Percentiles rank a stretch among this genome's conserved stretches.
These are phyloP conservation scores for Colletotrichum godetiae DNA, from an alignment of 2,329 filamentous ascomycete genomes.

Conservation along the genomic window DNA sequence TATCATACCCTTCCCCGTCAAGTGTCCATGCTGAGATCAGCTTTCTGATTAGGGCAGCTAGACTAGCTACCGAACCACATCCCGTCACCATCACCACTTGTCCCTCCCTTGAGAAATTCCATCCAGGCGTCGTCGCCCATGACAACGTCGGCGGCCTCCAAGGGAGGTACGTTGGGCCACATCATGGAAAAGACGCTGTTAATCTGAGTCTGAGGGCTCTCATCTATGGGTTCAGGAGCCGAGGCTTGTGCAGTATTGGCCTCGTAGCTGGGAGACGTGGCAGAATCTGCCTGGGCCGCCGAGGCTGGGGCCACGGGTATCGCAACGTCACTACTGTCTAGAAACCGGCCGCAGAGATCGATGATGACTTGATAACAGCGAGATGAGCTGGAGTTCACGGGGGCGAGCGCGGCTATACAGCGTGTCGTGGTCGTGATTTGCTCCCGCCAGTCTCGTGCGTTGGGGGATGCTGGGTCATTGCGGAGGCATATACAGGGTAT, in stretches of 20 bases:
- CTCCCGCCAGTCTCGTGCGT: conserved; percentile 51
- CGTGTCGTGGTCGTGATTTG: conserved; percentile 52
- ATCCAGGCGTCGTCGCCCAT: conserved; percentile 53
- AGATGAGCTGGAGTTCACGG: conserved; percentile 52
- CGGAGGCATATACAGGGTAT: conserved; percentile 60
- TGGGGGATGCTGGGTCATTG: conserved; percentile 50
- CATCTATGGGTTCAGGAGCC: conserved; percentile 42
- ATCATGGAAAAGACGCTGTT: conserved; percentile 56
- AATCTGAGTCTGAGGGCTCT: conserved; percentile 55
- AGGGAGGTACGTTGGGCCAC: conserved; percentile 54
- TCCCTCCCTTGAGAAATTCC: conserved; percentile 44
- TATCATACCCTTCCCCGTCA: not conserved
- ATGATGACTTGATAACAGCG: conserved; percentile 55
- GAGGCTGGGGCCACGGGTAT: not conserved
- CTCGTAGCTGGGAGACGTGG: not conserved
- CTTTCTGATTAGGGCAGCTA: no score
- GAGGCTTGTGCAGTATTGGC: not conserved
- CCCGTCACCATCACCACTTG: conserved; percentile 30
- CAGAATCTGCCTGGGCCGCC: not conserved
- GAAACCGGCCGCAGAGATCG: conserved; percentile 52
- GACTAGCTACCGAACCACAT: conserved; percentile 9
- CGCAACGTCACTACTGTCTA: conserved; percentile 37
- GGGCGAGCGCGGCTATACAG: conserved; percentile 49
- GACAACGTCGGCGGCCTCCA: conserved; percentile 50
- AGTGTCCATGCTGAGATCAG: no score